Conservation (phyloP, 345 rosid genomes). For the Salix caprea region DNA sequence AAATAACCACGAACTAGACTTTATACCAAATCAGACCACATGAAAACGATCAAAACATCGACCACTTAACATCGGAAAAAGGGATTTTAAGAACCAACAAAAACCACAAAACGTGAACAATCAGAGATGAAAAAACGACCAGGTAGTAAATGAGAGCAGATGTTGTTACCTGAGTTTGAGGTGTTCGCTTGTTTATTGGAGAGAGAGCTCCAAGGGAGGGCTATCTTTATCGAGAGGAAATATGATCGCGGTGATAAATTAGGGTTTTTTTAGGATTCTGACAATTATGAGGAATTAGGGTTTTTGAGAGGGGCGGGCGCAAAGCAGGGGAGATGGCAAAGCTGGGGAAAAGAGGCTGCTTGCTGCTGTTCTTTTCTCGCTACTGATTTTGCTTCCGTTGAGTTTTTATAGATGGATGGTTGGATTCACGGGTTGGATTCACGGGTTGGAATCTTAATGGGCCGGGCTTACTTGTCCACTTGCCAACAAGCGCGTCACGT, state of each 20-base stretch:
- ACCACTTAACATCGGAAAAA: not conserved
- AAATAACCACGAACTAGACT: not conserved
- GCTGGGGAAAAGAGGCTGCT: not conserved
- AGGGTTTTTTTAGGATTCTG: not conserved
- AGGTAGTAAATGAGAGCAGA: not conserved
- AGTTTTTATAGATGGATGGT: too few species aligned
- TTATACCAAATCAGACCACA: not conserved
- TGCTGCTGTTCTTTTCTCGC: not conserved
- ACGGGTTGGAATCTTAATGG: too few species aligned
- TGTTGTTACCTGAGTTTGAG: not conserved
- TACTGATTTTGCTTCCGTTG: not conserved
- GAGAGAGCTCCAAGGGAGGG: not conserved
- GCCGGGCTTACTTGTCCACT: too few species aligned
- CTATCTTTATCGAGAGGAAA: not conserved
- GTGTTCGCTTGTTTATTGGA: not conserved
- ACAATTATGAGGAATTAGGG: not conserved
- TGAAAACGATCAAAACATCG: not conserved
- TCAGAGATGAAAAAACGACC: not conserved
- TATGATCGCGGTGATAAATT: not conserved
- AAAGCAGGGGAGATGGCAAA: not conserved
- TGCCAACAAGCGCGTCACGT: too few species aligned
- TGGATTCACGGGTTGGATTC: too few species aligned
- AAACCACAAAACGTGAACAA: not conserved
- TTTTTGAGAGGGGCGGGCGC: not conserved
- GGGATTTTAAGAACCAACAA: not conserved